Base-by-base conservation (phyloP, 441 rosid species). In the Daphne laureola region DNA sequence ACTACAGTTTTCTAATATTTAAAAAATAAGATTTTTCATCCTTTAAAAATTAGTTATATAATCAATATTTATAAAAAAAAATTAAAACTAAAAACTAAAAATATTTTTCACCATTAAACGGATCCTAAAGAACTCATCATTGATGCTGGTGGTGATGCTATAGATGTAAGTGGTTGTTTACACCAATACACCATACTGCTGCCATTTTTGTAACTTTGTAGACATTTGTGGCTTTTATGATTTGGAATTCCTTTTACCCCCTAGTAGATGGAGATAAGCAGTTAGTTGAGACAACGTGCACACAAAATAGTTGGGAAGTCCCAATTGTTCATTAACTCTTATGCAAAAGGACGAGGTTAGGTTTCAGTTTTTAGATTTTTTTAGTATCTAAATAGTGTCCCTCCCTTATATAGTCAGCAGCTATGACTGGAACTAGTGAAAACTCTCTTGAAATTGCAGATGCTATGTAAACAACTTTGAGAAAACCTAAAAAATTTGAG, bases 81-180 rank as follows among this genome's bases (percentile, higher is more conserved):
- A n/a, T n/a, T n/a, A n/a, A n/a, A n/a, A n/a, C n/a, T n/a, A n/a
- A n/a, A n/a, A n/a, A n/a, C n/a, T n/a, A n/a, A n/a, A n/a, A n/a
- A n/a, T n/a, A n/a, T n/a, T n/a, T n/a, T n/a, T n/a, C n/a, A n/a
- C n/a, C n/a, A n/a, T n/a, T n/a, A n/a, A n/a, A n/a, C n/a, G n/a
- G n/a, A n/a, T n/a, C n/a, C n/a, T n/a, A 94, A 90, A 73, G 90
- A 90, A 76, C 90, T 98, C 47, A 90, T 96, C 53, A 92, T 94
- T 25, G 99, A 90, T 72, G 84, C 99, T 68, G 99, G 99, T 65
- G 99, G 99, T 47, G 99, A 98, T 66, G 98, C 99, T 42, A 86
- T 94, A 46, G 99, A 94, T 86, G 99, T 94, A 81, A 61, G 94
- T 40, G 36, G 71, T 57, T 31, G 6, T 31, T 5, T 31, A 31